Evolutionary conservation across 2,329 filamentous ascomycete genomes (phyloP).

Genomic region (Ramichloridium luteum): DNA sequence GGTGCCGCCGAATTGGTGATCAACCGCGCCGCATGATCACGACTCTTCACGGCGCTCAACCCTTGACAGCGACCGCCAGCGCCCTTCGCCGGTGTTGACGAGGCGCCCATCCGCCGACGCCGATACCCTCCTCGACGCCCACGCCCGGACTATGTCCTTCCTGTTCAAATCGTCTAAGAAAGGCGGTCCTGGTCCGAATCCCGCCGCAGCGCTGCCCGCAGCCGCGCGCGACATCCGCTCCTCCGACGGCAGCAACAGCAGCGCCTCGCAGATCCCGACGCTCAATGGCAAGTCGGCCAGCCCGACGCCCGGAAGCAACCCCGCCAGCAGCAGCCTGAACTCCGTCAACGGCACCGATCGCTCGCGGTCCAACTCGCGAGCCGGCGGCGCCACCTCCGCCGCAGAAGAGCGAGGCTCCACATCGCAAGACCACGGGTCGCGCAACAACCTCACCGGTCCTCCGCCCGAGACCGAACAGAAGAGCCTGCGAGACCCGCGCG

Average conservation of each 20-base stretch:
- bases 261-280: conserved; percentile 30
- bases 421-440: conserved; percentile 8
- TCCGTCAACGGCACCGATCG: conserved; percentile 13
- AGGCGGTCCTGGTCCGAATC: conserved; percentile 13
- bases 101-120: too few species aligned
- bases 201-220: conserved; percentile 35
- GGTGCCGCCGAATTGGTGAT: too few species aligned
- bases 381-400: too few species aligned
- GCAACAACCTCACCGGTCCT: conserved; percentile 15
- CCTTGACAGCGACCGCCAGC: too few species aligned
- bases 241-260: conserved; percentile 35
- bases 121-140: too few species aligned
- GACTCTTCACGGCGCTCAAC: too few species aligned
- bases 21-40: too few species aligned
- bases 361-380: conserved; percentile 7
- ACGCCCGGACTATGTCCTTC: conserved; percentile 33
- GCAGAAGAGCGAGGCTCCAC: conserved; percentile 10
- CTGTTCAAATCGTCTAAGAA: conserved; percentile 39
- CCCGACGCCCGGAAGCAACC: conserved; percentile 59
- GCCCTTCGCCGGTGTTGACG: too few species aligned
- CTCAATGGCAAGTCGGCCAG: conserved; percentile 34
- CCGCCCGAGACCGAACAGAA: conserved; percentile 14
- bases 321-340: conserved; percentile 36
- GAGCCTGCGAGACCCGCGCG: conserved; percentile 13
- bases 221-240: conserved; percentile 45